phyloP scores from a whole-genome alignment of 2,329 filamentous ascomycete genomes.

The Penicillium thymicola region DNA sequence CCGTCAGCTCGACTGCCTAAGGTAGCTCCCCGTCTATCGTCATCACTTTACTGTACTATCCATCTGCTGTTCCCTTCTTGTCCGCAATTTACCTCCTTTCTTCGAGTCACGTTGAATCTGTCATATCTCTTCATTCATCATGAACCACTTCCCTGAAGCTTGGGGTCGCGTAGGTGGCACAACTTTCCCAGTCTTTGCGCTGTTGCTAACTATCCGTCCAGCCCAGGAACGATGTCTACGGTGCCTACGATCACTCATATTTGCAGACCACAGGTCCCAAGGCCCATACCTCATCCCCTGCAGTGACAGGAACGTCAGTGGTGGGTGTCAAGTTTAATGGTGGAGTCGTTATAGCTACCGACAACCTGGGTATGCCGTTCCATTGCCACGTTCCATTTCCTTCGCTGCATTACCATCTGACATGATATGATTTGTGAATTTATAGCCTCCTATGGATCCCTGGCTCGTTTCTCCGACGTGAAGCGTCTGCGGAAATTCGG shows the following conservation, averaged over 20 bases:
- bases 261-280: slow-evolving; percentile 68
- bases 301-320: slow-evolving; percentile 95
- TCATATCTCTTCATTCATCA: slow-evolving; percentile 33
- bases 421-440: slow-evolving; percentile 6
- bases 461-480: slow-evolving; percentile 93
- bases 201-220: slow-evolving; percentile 47
- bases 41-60: slow-evolving; percentile 18
- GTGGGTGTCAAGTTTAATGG: slow-evolving; percentile 93
- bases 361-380: slow-evolving; percentile 74
- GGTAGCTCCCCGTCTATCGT: slow-evolving; percentile 16
- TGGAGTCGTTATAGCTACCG: slow-evolving; percentile 92
- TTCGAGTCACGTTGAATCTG: neutral
- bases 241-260: slow-evolving; percentile 83
- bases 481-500: slow-evolving; percentile 92
- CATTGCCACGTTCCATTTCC: neutral
- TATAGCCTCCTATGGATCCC: slow-evolving; percentile 91
- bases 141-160: slow-evolving; percentile 65
- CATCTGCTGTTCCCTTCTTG: slow-evolving; percentile 7
- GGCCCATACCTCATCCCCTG: slow-evolving; percentile 84
- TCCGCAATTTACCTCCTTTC: neutral
- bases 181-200: slow-evolving; percentile 6
- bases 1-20: slow-evolving; percentile 40
- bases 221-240: slow-evolving; percentile 97
- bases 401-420: neutral
- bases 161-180: slow-evolving; percentile 57